Conservation (phyloP, 2,329 filamentous ascomycete species). For the Myriosclerotinia duriaeana region DNA sequence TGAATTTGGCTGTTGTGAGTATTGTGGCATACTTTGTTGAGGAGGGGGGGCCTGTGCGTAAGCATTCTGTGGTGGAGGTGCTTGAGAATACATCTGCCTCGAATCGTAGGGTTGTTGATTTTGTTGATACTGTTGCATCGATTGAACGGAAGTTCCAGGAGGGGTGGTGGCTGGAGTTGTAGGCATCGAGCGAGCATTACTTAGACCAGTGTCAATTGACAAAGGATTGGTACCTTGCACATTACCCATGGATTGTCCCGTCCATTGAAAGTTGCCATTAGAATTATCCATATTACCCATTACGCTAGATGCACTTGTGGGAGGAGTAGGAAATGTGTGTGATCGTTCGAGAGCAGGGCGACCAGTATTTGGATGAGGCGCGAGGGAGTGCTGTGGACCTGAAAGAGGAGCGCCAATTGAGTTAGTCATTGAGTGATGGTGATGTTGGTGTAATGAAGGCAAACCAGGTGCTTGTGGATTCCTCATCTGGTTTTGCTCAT, state of each 20-base stretch:
- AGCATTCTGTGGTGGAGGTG: conserved; percentile 64
- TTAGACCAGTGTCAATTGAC: conserved; percentile 77
- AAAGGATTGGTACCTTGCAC: conserved; percentile 67
- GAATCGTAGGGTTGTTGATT: conserved; percentile 72
- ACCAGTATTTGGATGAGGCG: conserved; percentile 68
- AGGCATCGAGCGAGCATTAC: conserved; percentile 80
- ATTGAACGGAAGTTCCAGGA: conserved; percentile 72
- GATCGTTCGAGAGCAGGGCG: conserved; percentile 79
- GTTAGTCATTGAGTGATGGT: conserved; percentile 61
- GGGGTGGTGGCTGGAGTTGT: conserved; percentile 90
- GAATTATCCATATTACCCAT: conserved; percentile 70
- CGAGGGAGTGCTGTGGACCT: conserved; percentile 50
- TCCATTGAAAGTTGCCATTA: conserved; percentile 78
- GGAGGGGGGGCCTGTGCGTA: conserved; percentile 64
- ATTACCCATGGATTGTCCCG: conserved; percentile 59
- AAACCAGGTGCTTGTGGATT: conserved; percentile 55
- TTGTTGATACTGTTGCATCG: conserved; percentile 73
- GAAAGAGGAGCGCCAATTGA: conserved; percentile 55
- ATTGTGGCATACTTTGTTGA: conserved; percentile 67
- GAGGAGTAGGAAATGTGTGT: conserved; percentile 91
- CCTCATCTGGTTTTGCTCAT: conserved; percentile 66
- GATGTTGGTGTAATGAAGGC: conserved; percentile 69
- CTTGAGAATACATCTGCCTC: conserved; percentile 74
- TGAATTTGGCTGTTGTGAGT: conserved; percentile 52
- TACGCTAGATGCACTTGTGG: conserved; percentile 86